Evolutionary conservation across 352 stramenopile genomes (phyloP), one percentile per base, ranked within the genome.

Genomic region (Globisporangium cylindrosporum): DNA sequence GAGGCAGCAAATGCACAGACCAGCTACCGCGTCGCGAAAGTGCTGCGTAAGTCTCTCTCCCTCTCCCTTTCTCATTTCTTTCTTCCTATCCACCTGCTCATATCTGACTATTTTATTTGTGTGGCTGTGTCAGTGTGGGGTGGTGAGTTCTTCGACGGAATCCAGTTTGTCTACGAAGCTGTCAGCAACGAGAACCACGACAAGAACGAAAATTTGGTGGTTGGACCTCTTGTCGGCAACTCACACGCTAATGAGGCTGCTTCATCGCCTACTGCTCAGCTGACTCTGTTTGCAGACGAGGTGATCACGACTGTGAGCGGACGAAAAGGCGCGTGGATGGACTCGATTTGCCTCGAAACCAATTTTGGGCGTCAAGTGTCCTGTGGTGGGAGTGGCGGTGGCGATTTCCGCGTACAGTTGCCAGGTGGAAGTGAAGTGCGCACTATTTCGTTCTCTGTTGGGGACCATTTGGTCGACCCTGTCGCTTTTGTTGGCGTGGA

Each of bases 271-370:
- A 82, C 79, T 22, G 48, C 70, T 0, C 72, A 66, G 2, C 56
- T 89, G n/a, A 61, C 69, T 1, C 56, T 95, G 25, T 53, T 88
- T 20, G 60, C 68, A 24, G 74, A 82, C 29, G 88, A 95, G 60
- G 69, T 81, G 24, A 68, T 95, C 36, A 71, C 66, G 1, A 58
- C 67, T 41, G 62, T 94, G 14, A 73, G 72, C 59, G 88, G 88
- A 15, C 79, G 82, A 1, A 92, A 91, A 36, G 88, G 88, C 7
- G 86, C 84, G 55, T 95, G 88, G 88, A 93, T 71, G 3, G 88
- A 95, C 56, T 75, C 64, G 22, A 59, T 95, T n/a, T 66, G 65
- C 1, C 38, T 95, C 12, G 64, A 76, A 29, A 95, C 88, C 38
- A 95, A 79, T 63, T 92, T 92, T 70, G 84, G 78, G 1, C 88